phyloP scores from a whole-genome alignment of 441 rosid species.

The Mallotus repandus region DNA sequence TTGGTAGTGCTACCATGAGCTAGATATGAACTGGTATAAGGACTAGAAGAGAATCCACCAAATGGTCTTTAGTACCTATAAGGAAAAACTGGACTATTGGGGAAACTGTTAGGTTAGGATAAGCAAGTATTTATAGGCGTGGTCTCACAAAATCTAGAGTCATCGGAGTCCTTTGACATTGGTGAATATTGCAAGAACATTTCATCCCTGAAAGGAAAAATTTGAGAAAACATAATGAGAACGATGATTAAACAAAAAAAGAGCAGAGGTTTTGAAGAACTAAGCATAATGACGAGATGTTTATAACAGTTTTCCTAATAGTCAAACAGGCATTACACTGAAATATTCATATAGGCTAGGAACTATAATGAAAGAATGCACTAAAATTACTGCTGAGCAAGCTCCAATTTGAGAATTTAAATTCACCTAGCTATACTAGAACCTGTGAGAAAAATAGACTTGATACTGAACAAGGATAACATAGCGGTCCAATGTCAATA shows the following conservation, averaged over 20 bases:
- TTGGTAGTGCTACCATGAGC: conserved; percentile 33
- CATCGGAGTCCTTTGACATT: conserved; percentile 93
- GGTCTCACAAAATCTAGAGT: conserved; percentile 62
- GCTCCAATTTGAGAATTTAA: not conserved
- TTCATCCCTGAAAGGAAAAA: conserved; percentile 60
- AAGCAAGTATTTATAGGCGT: conserved; percentile 41
- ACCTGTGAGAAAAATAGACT: not conserved
- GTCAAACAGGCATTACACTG: not conserved
- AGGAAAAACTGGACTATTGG: conserved; percentile 89
- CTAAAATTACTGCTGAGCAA: not conserved
- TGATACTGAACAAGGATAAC: not conserved
- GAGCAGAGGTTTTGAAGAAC: not conserved
- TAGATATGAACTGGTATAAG: conserved; percentile 35
- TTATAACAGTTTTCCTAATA: not conserved
- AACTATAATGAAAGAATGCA: not conserved
- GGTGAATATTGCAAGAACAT: conserved; percentile 84
- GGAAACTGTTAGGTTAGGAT: conserved; percentile 64
- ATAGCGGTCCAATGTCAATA: not conserved
- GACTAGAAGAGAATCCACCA: conserved; percentile 41
- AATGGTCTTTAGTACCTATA: conserved; percentile 60
- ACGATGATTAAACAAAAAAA: not conserved
- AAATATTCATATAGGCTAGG: not conserved
- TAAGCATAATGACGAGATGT: not conserved
- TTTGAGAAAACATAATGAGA: not conserved
- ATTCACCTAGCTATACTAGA: not conserved